Percentiles rank a stretch among this genome's conserved stretches.
Conservation (phyloP, 78 protist species). For the Dictyostelium purpureum region DNA sequence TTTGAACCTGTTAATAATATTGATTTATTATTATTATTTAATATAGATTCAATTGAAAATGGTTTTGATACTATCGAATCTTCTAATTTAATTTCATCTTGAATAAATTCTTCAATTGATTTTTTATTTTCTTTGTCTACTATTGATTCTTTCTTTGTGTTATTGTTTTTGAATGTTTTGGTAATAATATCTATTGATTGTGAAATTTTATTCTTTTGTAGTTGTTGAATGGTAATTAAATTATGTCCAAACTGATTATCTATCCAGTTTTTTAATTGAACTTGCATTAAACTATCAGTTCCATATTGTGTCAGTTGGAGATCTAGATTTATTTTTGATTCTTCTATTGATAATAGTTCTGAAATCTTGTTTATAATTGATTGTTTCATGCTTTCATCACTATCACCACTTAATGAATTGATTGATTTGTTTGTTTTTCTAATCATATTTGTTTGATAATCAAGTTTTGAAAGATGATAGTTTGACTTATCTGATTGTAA, state of each 20-base stretch:
- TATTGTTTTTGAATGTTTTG: not conserved
- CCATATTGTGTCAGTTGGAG: constrained; percentile 24
- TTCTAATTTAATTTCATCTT: constrained; percentile 13
- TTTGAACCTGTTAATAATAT: constrained; percentile 54
- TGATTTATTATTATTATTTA: not conserved
- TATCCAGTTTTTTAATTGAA: constrained; percentile 45
- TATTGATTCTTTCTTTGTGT: not conserved
- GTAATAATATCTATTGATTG: not conserved
- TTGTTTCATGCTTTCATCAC: no score
- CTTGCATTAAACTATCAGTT: constrained; percentile 30
- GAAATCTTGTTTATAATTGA: not conserved
- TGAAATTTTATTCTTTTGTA: not conserved
- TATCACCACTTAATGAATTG: not conserved
- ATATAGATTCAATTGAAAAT: not conserved
- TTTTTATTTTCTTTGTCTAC: not conserved
- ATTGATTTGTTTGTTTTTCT: not conserved
- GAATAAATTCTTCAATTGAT: not conserved
- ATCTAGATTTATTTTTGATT: not conserved
- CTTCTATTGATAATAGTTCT: constrained; percentile 15
- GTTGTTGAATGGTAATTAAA: constrained; percentile 16
- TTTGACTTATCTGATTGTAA: not conserved
- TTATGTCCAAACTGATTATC: constrained; percentile 10
- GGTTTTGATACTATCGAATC: not conserved
- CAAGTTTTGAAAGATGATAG: not conserved
- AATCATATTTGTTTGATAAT: not conserved